These are phyloP conservation scores for Myxozyma neotropica DNA, from an alignment of 805 yeast species.

Conservation along the genomic window DNA sequence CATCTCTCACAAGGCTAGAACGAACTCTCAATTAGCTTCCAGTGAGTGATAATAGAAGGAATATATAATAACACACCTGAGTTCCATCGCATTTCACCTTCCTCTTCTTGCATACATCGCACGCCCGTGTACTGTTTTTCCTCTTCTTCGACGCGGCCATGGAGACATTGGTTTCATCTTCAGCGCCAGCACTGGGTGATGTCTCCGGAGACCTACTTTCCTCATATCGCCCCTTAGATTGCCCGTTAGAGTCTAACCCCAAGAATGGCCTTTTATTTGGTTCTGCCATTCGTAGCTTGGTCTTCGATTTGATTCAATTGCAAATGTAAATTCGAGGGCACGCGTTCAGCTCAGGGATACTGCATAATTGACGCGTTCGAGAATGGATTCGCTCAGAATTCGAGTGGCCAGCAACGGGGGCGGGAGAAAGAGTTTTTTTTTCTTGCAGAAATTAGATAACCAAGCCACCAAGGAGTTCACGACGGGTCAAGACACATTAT, in stretches of 20 bases:
- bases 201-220: neutral
- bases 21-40: neutral
- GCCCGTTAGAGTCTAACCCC: neutral
- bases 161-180: neutral
- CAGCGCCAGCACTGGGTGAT: neutral
- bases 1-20: conserved; percentile 23
- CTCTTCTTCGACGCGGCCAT: neutral
- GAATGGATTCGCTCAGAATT: too few species aligned
- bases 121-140: conserved; percentile 28
- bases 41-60: neutral
- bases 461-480: too few species aligned
- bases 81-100: conserved; percentile 21
- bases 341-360: neutral
- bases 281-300: neutral
- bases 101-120: conserved; percentile 19
- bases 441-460: too few species aligned
- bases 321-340: neutral
- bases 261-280: neutral
- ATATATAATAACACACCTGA: neutral
- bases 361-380: neutral
- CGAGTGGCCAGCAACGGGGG: too few species aligned
- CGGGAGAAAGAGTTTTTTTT: too few species aligned
- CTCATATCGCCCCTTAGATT: neutral
- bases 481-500: too few species aligned
- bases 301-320: neutral